Base-by-base conservation (phyloP, 1,284 basidiomycete genomes). In the Schizophyllum amplum region DNA sequence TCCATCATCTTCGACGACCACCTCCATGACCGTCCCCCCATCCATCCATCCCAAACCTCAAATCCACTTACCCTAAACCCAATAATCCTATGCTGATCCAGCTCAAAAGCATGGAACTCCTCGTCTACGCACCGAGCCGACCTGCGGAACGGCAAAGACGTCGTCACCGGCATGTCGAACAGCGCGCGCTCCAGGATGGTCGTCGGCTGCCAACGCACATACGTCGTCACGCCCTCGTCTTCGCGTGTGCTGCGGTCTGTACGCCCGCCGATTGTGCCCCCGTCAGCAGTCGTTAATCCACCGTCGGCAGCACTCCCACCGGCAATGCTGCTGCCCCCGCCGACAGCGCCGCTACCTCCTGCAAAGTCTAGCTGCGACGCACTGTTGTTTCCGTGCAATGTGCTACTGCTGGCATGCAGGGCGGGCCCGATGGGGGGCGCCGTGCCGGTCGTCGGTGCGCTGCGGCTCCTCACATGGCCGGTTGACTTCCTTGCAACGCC, bases 61-160 rank as follows among this genome's bases (percentile, higher is more conserved):
- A 42, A 42, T 17, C 33, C 21, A 61, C 71, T 46, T 25, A 73
- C 71, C 65, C 68, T 69, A 22, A 73, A 24, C 23, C 71, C 71
- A 21, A 73, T 61, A 50, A 73, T 49, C 52, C 70, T 61, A 47
- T 71, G 71, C 27, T 74, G 70, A 54, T 74, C 71, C 53, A 73
- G 66, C 72, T 72, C 74, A 51, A 69, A 57, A 4, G 70, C 72
- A 24, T 65, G 67, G 52, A 64, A 71, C 4, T 61, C 59, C 4
- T 65, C 55, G 4, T 27, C 51, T 2, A 64, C 61, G 13, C 13
- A 9, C 17, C 62, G 59, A 1, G 47, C 49, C 23, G 48, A 54
- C 1, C 61, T 51, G 2, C 54, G 61, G 55, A 64, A 70, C 1
- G 71, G 64, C 27, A 49, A 52, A 54, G 49, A 58, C 56, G 49